Base-by-base conservation (phyloP, 2,329 filamentous ascomycete genomes). In the Ophiostoma sp. region DNA sequence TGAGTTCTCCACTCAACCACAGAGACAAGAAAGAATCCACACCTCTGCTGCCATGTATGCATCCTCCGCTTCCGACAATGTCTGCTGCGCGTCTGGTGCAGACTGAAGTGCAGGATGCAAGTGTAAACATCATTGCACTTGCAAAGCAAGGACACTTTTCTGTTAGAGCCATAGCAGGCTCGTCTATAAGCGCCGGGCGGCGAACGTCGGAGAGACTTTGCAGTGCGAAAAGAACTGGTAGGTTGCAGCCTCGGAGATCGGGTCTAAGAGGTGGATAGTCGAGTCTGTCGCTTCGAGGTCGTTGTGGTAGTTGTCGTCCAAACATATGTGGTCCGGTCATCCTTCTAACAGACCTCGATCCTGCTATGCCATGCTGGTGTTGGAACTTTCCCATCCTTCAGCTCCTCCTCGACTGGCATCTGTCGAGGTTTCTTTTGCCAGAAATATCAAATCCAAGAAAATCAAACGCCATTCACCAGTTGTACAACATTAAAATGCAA, bases 101-200 rank as follows among this genome's bases (percentile, higher is more conserved):
- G 61, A 36, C n/a, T n/a, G n/a, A n/a, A n/a, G n/a, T n/a, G n/a
- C n/a, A n/a, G n/a, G n/a, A 42, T 63, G 33, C 59, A 39, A 33
- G 6, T 48, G 42, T 15, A 48, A 45, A 36, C 33, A 9, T 39
- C 39, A 61, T 61, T 52, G 52, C 39, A 55, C 36, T 45, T n/a
- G 52, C 11, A 28, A 70, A 36, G n/a, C n/a, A n/a, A 33, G 17
- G 45, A 22, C 2, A 25, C 2, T 8, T 17, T 36, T 42, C 31
- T 70, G 68, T 39, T 70, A 50, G 50, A 1, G 25, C 50, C 50
- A 39, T 57, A 19, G 68, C n/a, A 42, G 11, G n/a, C 11, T 33
- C 25, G 57, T 64, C 70, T 71, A 42, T 72, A 72, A 72, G 70
- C 70, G 70, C 70, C 70, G 70, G 6, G 59, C 31, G 45, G 12